Evolutionary conservation across 2,329 filamentous ascomycete species (phyloP).

Genomic region (Epichloe aotearoae): DNA sequence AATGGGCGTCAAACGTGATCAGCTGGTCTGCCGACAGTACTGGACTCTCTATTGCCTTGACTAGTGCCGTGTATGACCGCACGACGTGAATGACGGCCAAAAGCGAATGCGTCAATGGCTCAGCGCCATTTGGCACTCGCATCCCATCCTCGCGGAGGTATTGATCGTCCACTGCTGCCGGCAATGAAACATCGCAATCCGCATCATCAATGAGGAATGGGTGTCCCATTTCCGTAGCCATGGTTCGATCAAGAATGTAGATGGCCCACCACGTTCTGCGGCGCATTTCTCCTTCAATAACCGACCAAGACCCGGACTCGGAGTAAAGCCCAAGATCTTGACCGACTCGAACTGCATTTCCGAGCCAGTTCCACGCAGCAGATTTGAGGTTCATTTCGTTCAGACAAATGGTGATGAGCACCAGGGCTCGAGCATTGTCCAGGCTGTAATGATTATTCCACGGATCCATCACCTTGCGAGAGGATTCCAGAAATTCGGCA

Average conservation of each 20-base stretch:
- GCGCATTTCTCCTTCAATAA: constrained; percentile 74
- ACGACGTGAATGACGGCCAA: constrained; percentile 72
- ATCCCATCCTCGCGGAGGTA: constrained; percentile 50
- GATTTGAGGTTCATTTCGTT: constrained; percentile 79
- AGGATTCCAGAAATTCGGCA: constrained; percentile 56
- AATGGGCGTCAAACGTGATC: constrained; percentile 69
- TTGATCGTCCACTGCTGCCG: constrained; percentile 69
- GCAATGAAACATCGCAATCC: constrained; percentile 76
- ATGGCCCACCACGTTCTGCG: constrained; percentile 87
- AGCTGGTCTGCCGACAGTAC: constrained; percentile 54
- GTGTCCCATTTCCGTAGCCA: constrained; percentile 68
- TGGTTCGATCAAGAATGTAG: constrained; percentile 73
- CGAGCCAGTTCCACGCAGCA: constrained; percentile 76
- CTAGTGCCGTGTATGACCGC: constrained; percentile 60
- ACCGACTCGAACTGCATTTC: constrained; percentile 62
- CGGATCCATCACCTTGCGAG: constrained; percentile 58
- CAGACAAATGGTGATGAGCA: constrained; percentile 66
- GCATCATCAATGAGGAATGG: constrained; percentile 74
- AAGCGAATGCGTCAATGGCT: constrained; percentile 54
- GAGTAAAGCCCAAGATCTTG: constrained; percentile 75
- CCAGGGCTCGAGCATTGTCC: constrained; percentile 58
- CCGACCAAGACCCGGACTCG: constrained; percentile 59
- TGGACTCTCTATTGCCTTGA: constrained; percentile 55
- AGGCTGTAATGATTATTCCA: constrained; percentile 70
- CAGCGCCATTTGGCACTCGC: constrained; percentile 35